These are phyloP conservation scores for Wallacemonas collosoma DNA, from an alignment of 208 protist species.

Conservation along the genomic window DNA sequence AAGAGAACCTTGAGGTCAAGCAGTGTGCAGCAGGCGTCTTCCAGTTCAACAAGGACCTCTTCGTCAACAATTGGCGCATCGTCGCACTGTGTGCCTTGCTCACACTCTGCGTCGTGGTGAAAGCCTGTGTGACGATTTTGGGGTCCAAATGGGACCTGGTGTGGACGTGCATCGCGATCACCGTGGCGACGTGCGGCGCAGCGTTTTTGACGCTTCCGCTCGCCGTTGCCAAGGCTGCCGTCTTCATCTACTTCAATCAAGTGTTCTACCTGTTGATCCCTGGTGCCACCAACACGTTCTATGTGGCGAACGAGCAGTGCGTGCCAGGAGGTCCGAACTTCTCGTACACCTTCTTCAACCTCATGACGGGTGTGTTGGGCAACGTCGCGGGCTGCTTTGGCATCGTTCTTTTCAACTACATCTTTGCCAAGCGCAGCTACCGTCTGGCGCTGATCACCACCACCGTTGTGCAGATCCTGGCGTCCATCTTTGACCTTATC, in stretches of 20 bases:
- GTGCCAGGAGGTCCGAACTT: slow-evolving; percentile 67
- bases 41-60: slow-evolving; percentile 47
- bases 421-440: slow-evolving; percentile 54
- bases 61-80: slow-evolving; percentile 35
- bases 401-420: slow-evolving; percentile 44
- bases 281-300: slow-evolving; percentile 63
- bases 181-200: slow-evolving; percentile 12
- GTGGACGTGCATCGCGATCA: slow-evolving; percentile 27
- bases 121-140: slow-evolving; percentile 37
- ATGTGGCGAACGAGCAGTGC: slow-evolving; percentile 43
- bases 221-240: slow-evolving; percentile 30
- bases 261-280: slow-evolving; percentile 54
- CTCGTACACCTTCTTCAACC: slow-evolving; percentile 64
- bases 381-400: slow-evolving; percentile 52
- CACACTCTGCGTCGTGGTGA: slow-evolving; percentile 33
- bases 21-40: slow-evolving; percentile 27
- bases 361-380: slow-evolving; percentile 36
- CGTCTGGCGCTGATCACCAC: slow-evolving; percentile 52
- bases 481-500: slow-evolving; percentile 66
- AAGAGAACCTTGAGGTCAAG: slow-evolving; percentile 14
- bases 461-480: slow-evolving; percentile 40
- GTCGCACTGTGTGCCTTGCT: slow-evolving; percentile 36
- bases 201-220: slow-evolving; percentile 37
- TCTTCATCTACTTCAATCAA: slow-evolving; percentile 36
- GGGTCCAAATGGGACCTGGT: slow-evolving; percentile 32